Evolutionary conservation across 805 yeast species (phyloP), one percentile per base, ranked within the genome.

Genomic region (Ogataea wickerhamii): DNA sequence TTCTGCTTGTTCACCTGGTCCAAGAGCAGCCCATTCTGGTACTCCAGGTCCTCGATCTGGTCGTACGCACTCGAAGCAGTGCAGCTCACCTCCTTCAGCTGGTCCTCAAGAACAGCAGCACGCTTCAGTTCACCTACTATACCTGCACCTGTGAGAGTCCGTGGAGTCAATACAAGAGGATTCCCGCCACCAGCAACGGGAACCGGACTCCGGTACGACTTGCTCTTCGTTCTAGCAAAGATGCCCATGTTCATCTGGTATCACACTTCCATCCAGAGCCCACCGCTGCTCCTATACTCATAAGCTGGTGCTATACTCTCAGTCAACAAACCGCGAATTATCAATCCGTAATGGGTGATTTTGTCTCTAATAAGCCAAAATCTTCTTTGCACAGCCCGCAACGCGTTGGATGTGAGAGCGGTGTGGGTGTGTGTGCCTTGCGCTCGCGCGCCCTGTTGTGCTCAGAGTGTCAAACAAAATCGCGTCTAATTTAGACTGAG

Each of bases 1-100:
- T 58, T 58, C 31, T 58, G 63, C 19, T 52, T 50, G 3, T 34
- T 28, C 4, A 55, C 57, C 34, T 57, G 62, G 24, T 57, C 60
- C 12, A 36, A 32, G 10, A 57, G 35, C 52, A 55, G 42, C 4
- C 35, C 34, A 30, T 57, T 56, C 25, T 41, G 40, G 10, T 44
- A 23, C 21, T 35, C 48, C 14, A 57, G 35, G 12, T 56, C 59
- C 7, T 51, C 61, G 4, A 55, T 20, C 25, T 49, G 41, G 39
- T 56, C 61, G 34, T 51, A 55, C 2, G 58, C 60, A 14, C 25
- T 39, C 1, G 59, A 49, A 5, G 59, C 60, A 5, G 58, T 52
- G 23, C 32, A 29, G 35, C 58, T 55, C 4, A 55, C 47, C 14
- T 54, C 52, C 27, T 36, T 47, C 6, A 55, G 12, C 29, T 55